Percentiles rank a stretch among this genome's conserved stretches.
These are phyloP conservation scores for Trichoderma sp. DNA, from an alignment of 2,329 filamentous ascomycete genomes.

Conservation along the genomic window DNA sequence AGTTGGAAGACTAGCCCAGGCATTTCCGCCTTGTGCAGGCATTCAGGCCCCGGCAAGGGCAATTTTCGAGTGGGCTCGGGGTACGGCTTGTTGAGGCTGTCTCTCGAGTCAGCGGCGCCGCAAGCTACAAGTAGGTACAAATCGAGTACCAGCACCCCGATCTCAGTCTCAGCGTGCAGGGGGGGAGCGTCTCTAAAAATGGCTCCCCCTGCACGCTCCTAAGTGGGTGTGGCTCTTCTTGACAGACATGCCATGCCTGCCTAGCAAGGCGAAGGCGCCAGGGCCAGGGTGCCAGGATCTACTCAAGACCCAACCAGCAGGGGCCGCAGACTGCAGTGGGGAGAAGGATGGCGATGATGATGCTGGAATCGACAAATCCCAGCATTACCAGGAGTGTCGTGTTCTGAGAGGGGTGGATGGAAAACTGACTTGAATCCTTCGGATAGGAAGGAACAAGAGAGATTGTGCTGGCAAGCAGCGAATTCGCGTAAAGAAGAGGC, in stretches of 20 bases:
- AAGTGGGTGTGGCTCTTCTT: neutral
- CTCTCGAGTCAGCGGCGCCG: neutral
- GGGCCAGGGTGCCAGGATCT: slow-evolving; percentile 12
- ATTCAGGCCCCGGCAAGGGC: slow-evolving; percentile 31
- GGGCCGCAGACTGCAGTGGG: neutral
- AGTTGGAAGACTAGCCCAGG: slow-evolving; percentile 19
- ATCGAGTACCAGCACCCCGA: slow-evolving; percentile 23
- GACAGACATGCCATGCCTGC: neutral
- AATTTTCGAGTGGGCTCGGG: slow-evolving; percentile 30
- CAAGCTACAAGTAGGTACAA: neutral
- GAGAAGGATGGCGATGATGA: slow-evolving; percentile 8
- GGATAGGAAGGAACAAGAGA: neutral
- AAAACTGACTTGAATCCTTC: neutral
- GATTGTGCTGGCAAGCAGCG: neutral
- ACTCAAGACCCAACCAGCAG: slow-evolving; percentile 12
- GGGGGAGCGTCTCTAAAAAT: neutral
- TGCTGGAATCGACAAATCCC: neutral
- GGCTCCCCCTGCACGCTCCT: neutral
- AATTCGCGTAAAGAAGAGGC: neutral
- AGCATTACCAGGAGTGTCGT: neutral
- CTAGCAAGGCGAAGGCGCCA: neutral
- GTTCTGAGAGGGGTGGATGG: neutral
- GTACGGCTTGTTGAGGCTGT: slow-evolving; percentile 12
- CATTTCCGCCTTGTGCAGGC: slow-evolving; percentile 20
- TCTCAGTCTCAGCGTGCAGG: neutral